Evolutionary conservation across 2,329 filamentous ascomycete species (phyloP).

Genomic region (Keithomyces neogunnii): DNA sequence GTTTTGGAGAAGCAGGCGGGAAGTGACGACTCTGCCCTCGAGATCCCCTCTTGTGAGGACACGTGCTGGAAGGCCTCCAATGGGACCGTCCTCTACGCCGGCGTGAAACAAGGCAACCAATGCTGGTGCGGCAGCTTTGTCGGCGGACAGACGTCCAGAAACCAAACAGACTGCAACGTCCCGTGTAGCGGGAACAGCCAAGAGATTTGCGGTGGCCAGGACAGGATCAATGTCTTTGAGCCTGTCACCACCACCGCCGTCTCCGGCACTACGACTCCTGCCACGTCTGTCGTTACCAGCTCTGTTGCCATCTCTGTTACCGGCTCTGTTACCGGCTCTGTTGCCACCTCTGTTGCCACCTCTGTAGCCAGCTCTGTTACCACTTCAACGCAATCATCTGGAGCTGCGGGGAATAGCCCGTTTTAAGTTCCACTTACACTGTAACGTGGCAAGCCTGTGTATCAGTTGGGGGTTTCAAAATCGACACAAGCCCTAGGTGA

Average conservation of each 20-base stretch:
- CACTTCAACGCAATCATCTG: no score
- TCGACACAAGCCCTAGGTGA: no score
- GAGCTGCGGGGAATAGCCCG: no score
- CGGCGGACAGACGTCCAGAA: background rate
- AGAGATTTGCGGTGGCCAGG: conserved; percentile 11
- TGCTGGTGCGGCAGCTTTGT: background rate
- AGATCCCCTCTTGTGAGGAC: background rate
- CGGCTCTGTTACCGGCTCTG: no score
- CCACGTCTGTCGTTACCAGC: no score
- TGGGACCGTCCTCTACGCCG: background rate
- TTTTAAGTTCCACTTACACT: no score
- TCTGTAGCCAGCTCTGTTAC: no score
- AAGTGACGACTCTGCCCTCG: background rate
- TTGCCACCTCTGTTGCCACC: no score
- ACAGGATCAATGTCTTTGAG: conserved; percentile 10
- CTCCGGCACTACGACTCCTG: no score
- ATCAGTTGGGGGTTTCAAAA: no score
- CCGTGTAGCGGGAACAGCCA: conserved; percentile 2
- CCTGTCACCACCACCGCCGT: background rate
- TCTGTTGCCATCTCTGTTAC: no score
- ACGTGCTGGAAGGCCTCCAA: background rate
- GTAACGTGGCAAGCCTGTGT: no score
- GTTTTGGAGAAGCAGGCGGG: background rate
- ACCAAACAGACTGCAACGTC: background rate
- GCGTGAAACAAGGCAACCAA: background rate